phyloP scores from a whole-genome alignment of 768 basidiomycete genomes.

The Pholiota conissans region DNA sequence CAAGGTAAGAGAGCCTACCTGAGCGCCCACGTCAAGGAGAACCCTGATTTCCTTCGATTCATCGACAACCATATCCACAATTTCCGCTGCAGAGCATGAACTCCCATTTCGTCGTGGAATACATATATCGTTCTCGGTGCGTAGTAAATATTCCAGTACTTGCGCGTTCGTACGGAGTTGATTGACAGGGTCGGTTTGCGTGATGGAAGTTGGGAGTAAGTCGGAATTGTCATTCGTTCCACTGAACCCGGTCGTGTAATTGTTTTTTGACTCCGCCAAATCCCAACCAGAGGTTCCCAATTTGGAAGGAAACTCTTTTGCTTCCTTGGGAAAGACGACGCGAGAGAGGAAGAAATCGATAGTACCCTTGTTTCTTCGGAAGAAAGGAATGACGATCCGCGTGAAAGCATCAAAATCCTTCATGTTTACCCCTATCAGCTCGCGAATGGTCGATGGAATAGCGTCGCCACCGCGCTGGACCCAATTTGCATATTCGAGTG shows the following conservation, averaged over 20 bases:
- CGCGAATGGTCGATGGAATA: constrained; percentile 31
- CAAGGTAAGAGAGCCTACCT: constrained; percentile 24
- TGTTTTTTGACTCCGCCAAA: constrained; percentile 37
- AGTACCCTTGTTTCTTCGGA: constrained; percentile 34
- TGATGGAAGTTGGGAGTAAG: constrained; percentile 35
- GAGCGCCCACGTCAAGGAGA: constrained; percentile 56
- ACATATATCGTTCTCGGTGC: constrained; percentile 41
- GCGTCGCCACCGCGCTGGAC: constrained; percentile 10
- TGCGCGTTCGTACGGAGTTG: constrained; percentile 50
- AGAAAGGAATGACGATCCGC: constrained; percentile 29
- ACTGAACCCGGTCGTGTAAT: constrained; percentile 49
- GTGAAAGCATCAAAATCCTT: constrained; percentile 24
- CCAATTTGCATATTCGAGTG: constrained; percentile 42
- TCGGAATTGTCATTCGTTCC: constrained; percentile 54
- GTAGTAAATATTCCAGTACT: constrained; percentile 38
- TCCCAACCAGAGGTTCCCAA: constrained; percentile 56
- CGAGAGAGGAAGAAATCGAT: constrained; percentile 48
- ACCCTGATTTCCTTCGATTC: constrained; percentile 43
- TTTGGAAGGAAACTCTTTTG: constrained; percentile 46
- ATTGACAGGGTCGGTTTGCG: constrained; percentile 34
- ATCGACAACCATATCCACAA: constrained; percentile 31
- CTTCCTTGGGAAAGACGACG: constrained; percentile 51
- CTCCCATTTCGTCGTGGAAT: constrained; percentile 21
- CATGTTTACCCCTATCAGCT: constrained; percentile 41
- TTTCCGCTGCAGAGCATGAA: constrained; percentile 18